These are phyloP conservation scores for Aspergillus homomorphus DNA, from an alignment of 495 filamentous ascomycete species.

Conservation along the genomic window DNA sequence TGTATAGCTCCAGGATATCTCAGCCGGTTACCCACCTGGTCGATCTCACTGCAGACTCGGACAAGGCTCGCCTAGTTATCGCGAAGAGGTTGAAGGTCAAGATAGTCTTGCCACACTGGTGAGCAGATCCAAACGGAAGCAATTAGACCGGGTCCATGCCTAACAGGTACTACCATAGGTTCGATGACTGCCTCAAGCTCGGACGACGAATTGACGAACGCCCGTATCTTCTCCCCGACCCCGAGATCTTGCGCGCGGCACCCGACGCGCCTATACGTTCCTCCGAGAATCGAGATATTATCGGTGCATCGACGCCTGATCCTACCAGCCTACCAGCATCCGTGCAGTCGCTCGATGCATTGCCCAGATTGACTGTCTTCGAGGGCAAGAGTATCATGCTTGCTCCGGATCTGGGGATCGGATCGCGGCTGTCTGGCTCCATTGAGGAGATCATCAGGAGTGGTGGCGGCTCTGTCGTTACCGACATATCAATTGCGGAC, in stretches of 20 bases:
- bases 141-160: background rate
- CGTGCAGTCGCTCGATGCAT: constrained; percentile 30
- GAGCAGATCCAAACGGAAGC: constrained; percentile 20
- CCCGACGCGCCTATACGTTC: constrained; percentile 54
- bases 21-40: constrained; percentile 84
- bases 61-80: constrained; percentile 63
- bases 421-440: constrained; percentile 58
- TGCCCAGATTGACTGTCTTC: constrained; percentile 49
- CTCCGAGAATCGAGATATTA: constrained; percentile 56
- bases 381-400: constrained; percentile 55
- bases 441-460: constrained; percentile 65
- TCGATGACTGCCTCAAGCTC: constrained; percentile 93
- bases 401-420: constrained; percentile 66
- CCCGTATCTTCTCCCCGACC: constrained; percentile 85
- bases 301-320: constrained; percentile 68
- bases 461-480: constrained; percentile 66
- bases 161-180: constrained; percentile 50
- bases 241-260: constrained; percentile 63
- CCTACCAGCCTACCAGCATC: constrained; percentile 53
- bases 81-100: constrained; percentile 66
- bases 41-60: constrained; percentile 69
- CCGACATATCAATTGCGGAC: constrained; percentile 65
- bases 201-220: constrained; percentile 81
- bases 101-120: constrained; percentile 96
- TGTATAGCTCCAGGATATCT: constrained; percentile 65